These are phyloP conservation scores for Penstemon newberryi DNA, from an alignment of 257 asterid genomes.

Conservation along the genomic window DNA sequence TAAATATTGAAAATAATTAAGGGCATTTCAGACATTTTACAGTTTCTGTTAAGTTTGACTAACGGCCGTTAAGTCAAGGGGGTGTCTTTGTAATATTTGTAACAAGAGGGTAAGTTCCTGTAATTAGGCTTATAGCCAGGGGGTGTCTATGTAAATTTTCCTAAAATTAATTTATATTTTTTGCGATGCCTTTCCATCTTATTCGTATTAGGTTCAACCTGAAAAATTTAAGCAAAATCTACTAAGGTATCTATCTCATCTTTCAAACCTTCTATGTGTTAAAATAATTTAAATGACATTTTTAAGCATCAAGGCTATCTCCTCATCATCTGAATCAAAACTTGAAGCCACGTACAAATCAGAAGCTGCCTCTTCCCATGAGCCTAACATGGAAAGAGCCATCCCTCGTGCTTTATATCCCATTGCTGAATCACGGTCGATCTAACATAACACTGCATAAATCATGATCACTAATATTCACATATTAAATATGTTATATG, in stretches of 20 bases:
- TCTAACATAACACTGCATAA: constrained; percentile 38
- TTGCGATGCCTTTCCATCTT: constrained; percentile 68
- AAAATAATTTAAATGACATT: constrained; percentile 39
- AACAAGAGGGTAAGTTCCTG: too few relatives aligned
- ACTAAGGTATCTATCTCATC: not conserved
- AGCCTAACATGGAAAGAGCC: constrained; percentile 77
- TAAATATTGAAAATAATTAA: too few relatives aligned
- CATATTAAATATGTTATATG: too few relatives aligned
- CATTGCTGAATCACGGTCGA: constrained; percentile 79
- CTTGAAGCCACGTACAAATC: constrained; percentile 78
- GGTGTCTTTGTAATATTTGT: too few relatives aligned
- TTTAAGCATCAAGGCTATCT: constrained; percentile 46
- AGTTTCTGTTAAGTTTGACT: too few relatives aligned
- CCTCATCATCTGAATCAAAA: constrained; percentile 73
- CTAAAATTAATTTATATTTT: constrained; percentile 50
- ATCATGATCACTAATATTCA: constrained; percentile 5
- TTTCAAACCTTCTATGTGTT: not conserved
- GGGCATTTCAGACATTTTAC: too few relatives aligned
- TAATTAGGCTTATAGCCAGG: too few relatives aligned
- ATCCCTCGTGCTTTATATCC: constrained; percentile 84
- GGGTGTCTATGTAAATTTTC: too few relatives aligned
- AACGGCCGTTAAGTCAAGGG: too few relatives aligned
- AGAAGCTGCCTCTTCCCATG: constrained; percentile 80
- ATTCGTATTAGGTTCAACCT: constrained; percentile 74
- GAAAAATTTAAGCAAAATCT: constrained; percentile 20